A percentile compares a stretch with the other conserved stretches of the same genome.
These are phyloP conservation scores for Aspergillus cejpii DNA, from an alignment of 2,329 filamentous ascomycete species.

Conservation along the genomic window DNA sequence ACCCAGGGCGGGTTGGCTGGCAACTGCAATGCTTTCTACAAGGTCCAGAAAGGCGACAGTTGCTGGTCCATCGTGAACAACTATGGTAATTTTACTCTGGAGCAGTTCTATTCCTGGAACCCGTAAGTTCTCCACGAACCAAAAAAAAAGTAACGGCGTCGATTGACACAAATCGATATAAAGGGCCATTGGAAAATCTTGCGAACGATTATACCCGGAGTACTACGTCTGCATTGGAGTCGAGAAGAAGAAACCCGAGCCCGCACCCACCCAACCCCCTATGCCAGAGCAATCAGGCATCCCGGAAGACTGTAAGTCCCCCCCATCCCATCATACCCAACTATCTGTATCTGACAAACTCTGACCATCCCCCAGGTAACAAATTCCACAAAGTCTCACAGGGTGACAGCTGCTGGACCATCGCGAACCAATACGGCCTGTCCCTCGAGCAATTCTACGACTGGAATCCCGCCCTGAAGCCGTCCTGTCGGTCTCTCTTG, in stretches of 20 bases:
- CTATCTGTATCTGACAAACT: neutral
- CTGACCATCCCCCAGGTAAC: neutral
- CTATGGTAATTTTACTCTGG: neutral
- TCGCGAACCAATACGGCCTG: conserved; percentile 1
- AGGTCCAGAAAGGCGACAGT: neutral
- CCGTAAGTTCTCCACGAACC: neutral
- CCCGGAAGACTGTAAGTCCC: neutral
- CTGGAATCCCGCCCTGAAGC: conserved; percentile 1
- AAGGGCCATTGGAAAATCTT: neutral
- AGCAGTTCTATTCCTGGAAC: neutral
- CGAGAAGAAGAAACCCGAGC: neutral
- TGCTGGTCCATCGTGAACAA: neutral
- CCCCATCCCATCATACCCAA: neutral
- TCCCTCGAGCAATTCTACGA: conserved; percentile 1
- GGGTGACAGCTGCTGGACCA: conserved; percentile 1
- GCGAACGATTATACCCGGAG: neutral
- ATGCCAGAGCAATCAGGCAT: neutral
- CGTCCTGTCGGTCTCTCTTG: neutral
- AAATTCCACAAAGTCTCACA: conserved; percentile 2
- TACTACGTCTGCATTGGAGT: neutral
- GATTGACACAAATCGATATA: neutral
- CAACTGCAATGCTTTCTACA: conserved; percentile 1
- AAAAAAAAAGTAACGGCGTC: neutral
- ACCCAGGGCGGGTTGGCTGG: neutral
- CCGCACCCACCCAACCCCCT: neutral